phyloP scores from a whole-genome alignment of 202 grass and related monocot species.

The Setaria viridis region DNA sequence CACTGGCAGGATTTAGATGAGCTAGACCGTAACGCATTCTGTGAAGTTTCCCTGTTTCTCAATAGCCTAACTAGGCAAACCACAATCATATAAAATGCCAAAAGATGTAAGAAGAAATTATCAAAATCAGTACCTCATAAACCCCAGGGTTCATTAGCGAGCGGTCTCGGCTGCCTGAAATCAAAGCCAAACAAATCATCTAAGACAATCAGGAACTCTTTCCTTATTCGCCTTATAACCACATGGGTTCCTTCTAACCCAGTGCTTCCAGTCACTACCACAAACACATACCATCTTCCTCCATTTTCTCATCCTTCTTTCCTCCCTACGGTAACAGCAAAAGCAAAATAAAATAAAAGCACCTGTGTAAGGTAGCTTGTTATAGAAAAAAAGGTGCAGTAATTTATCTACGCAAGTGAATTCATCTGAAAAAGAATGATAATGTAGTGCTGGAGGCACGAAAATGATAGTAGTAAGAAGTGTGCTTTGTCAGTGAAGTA shows the following conservation, averaged over 20 bases:
- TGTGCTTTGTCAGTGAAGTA: slow-evolving; percentile 53
- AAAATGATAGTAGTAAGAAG: slow-evolving; percentile 52
- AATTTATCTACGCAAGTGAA: slow-evolving; percentile 56
- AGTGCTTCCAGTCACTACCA: slow-evolving; percentile 87
- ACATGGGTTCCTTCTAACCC: slow-evolving; percentile 93
- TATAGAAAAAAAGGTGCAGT: slow-evolving; percentile 5
- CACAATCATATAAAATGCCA: neutral
- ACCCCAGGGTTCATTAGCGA: slow-evolving; percentile 81
- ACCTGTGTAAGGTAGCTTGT: neutral
- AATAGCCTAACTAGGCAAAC: neutral
- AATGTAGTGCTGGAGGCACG: slow-evolving; percentile 49
- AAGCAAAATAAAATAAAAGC: neutral
- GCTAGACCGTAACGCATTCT: neutral
- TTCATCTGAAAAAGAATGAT: slow-evolving; percentile 40
- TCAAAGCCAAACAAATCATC: slow-evolving; percentile 95
- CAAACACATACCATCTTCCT: slow-evolving; percentile 87
- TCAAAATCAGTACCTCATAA: slow-evolving; percentile 73
- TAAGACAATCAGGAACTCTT: slow-evolving; percentile 97
- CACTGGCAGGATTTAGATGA: neutral
- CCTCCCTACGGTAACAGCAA: slow-evolving; percentile 53
- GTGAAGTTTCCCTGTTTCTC: neutral
- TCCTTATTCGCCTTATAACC: slow-evolving; percentile 88
- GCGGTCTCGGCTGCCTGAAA: slow-evolving; percentile 95
- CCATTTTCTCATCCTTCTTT: slow-evolving; percentile 79
- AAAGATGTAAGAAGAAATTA: slow-evolving; percentile 14